A percentile compares a stretch with the other conserved stretches of the same genome.
Conservation (phyloP, 2,329 filamentous ascomycete genomes). For the Penicillium sp. region DNA sequence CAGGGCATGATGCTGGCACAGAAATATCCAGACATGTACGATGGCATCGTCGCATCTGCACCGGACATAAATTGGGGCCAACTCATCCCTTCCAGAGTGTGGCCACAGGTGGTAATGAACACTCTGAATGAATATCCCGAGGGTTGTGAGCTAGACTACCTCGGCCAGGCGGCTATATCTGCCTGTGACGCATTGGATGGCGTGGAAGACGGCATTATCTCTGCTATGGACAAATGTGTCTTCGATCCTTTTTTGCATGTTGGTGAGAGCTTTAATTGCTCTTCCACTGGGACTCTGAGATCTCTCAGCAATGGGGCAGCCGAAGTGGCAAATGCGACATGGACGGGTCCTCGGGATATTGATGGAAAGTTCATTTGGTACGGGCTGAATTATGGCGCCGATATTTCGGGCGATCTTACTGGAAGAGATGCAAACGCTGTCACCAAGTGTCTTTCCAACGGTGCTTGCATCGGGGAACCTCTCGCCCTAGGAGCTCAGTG, state of each 20-base stretch:
- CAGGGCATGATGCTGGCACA: neutral
- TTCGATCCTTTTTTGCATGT: neutral
- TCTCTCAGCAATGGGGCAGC: neutral
- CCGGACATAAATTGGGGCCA: neutral
- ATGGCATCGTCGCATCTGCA: neutral
- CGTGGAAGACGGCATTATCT: neutral
- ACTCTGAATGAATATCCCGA: neutral
- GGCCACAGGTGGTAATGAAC: neutral
- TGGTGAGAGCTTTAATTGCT: neutral
- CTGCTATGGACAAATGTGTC: neutral
- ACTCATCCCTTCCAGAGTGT: neutral
- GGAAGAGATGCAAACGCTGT: neutral
- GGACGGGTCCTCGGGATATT: neutral
- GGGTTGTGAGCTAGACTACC: neutral
- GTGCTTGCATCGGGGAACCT: neutral
- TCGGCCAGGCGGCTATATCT: neutral
- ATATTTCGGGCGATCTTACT: neutral
- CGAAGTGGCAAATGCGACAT: neutral
- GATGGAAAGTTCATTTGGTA: neutral
- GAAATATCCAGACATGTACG: neutral
- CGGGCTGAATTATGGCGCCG: neutral
- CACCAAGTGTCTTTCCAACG: neutral
- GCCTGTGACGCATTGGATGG: neutral
- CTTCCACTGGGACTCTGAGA: neutral
- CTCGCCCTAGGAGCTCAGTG: neutral